Conservation (phyloP, 2,329 filamentous ascomycete genomes). For the Talaromyces amestolkiae region DNA sequence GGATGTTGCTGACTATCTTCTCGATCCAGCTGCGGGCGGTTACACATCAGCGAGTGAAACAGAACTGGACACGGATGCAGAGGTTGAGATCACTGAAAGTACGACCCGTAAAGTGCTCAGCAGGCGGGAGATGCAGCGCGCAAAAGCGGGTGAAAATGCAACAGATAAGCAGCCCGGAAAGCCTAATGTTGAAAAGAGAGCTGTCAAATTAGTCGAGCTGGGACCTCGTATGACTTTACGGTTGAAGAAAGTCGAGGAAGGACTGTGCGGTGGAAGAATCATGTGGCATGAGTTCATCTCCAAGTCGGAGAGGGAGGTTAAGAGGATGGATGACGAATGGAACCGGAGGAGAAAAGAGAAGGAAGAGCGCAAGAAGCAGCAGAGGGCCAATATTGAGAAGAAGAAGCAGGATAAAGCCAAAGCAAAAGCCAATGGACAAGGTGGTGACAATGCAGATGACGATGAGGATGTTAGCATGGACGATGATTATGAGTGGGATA, state of each 20-base stretch:
- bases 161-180: slow-evolving; percentile 41
- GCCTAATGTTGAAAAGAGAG: slow-evolving; percentile 71
- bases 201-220: slow-evolving; percentile 87
- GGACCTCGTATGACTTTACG: slow-evolving; percentile 86
- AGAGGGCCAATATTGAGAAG: slow-evolving; percentile 85
- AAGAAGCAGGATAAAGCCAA: slow-evolving; percentile 68
- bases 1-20: slow-evolving; percentile 92
- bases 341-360: slow-evolving; percentile 74
- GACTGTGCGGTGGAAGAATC: slow-evolving; percentile 80
- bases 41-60: slow-evolving; percentile 93
- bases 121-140: slow-evolving; percentile 50
- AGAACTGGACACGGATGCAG: slow-evolving; percentile 89
- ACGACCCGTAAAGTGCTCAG: slow-evolving; percentile 54
- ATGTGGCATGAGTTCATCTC: slow-evolving; percentile 97
- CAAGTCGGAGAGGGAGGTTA: slow-evolving; percentile 75
- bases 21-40: slow-evolving; percentile 73
- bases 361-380: slow-evolving; percentile 74
- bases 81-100: slow-evolving; percentile 75
- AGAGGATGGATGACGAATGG: slow-evolving; percentile 79
- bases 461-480: slow-evolving; percentile 50
- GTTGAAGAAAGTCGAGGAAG: slow-evolving; percentile 94
- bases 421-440: slow-evolving; percentile 41
- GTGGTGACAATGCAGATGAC: slow-evolving; percentile 46
- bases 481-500: slow-evolving; percentile 51
- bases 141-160: slow-evolving; percentile 46